Base-by-base conservation (phyloP, 352 stramenopile species). In the Pythium vanterpoolii region DNA sequence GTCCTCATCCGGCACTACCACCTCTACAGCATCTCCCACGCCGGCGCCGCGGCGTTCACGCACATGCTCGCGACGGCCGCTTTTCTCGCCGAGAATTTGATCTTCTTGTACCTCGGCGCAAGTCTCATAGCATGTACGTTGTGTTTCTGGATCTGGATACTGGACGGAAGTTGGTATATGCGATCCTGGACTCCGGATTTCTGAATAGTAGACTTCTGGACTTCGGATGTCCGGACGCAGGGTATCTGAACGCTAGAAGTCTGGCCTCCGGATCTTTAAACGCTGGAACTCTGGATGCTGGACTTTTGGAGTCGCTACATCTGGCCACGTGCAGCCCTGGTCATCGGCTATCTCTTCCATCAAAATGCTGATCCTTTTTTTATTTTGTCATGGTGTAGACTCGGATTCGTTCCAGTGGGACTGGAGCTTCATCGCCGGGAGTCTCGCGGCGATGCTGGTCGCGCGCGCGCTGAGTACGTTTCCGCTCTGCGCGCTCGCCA, bases 381-480 rank as follows among this genome's bases (percentile, higher is more conserved):
- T 53, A 21, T 36, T 11, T 39, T 36, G 13, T 24, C 36, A 26
- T 43, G 11, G n/a, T 18, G 9, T 55, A 64, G 56, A 64, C 39
- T 69, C 73, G 7, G 48, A 72, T 8, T 86, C 77, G 19, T 65
- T 64, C 48, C 23, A 71, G 30, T 92, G 79, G 81, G 76, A 91
- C 58, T 93, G 83, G 81, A 13, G 49, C 1, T 91, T 93, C 48
- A 51, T 70, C 18, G 55, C 63, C 19, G 43, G 38, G 13, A 67
- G 64, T 48, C 31, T 77, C 23, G 52, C 42, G 2, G 74, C 71
- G 4, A 76, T 70, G 47, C 48, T 93, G 3, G 28, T 88, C 3
- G 76, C 79, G n/a, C 65, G 83, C 33, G 77, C 77, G 8, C 57
- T 83, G 46, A 90, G 87, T 57, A 90, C 81, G 18, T 93, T 93